These are phyloP conservation scores for Licmophora abbreviata DNA, from an alignment of 108 stramenopile genomes.

Conservation along the genomic window DNA sequence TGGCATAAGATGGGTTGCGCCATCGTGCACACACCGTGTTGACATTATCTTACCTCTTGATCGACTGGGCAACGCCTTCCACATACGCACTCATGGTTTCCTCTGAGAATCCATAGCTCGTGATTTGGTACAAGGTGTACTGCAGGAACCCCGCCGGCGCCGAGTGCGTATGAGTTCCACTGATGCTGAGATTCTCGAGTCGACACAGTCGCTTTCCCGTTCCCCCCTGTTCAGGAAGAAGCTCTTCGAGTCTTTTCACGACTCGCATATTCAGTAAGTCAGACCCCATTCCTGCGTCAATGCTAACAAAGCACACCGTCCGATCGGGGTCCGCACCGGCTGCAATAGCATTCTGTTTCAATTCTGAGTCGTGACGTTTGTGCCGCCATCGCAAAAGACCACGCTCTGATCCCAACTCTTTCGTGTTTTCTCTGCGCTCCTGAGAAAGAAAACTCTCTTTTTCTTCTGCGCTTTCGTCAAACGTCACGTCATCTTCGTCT, in stretches of 20 bases:
- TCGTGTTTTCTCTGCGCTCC: conserved; percentile 1
- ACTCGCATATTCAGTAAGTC: conserved; percentile 31
- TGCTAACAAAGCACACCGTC: conserved; percentile 39
- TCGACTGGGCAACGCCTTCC: conserved; percentile 32
- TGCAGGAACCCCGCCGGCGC: conserved; percentile 55
- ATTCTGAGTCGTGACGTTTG: not conserved
- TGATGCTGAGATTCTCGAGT: conserved; percentile 16
- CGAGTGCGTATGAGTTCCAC: conserved; percentile 57
- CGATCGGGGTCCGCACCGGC: conserved; percentile 16
- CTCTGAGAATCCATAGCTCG: conserved; percentile 30
- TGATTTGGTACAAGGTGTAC: conserved; percentile 47
- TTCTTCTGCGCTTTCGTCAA: not conserved
- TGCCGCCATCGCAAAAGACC: conserved; percentile 1
- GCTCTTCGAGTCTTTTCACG: conserved; percentile 13
- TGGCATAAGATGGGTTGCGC: not conserved
- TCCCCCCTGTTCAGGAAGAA: conserved; percentile 6
- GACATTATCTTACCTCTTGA: conserved; percentile 6
- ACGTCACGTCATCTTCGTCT: not conserved
- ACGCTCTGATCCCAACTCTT: not conserved
- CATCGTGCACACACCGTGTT: not conserved
- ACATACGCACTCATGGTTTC: conserved; percentile 37
- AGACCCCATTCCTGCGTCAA: conserved; percentile 42
- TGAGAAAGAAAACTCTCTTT: not conserved
- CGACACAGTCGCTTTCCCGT: conserved; percentile 10
- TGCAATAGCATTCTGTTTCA: not conserved